A percentile compares a stretch with the other conserved stretches of the same genome.
Conservation (phyloP, 805 yeast genomes). For the Wickerhamiella cacticola region DNA sequence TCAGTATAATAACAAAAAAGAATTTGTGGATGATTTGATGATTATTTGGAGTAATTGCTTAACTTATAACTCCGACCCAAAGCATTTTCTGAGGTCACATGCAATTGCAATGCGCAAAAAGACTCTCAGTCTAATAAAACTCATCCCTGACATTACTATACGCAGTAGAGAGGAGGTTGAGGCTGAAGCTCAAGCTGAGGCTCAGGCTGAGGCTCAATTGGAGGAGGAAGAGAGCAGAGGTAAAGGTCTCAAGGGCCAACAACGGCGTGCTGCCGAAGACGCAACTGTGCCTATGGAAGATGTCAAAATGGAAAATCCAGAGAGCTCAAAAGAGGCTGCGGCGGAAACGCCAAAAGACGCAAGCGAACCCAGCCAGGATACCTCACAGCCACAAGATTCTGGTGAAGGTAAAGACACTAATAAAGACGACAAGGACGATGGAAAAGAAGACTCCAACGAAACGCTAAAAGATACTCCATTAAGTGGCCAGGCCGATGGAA, state of each 20-base stretch:
- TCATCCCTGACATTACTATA: constrained; percentile 80
- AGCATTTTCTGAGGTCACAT: constrained; percentile 78
- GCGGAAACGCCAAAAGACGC: neutral
- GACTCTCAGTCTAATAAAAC: constrained; percentile 58
- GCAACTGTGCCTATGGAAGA: neutral
- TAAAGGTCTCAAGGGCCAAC: constrained; percentile 16
- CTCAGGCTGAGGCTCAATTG: constrained; percentile 22
- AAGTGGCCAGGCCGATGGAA: neutral
- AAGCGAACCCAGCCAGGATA: neutral
- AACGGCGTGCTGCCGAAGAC: constrained; percentile 13
- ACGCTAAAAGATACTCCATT: neutral
- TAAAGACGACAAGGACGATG: neutral
- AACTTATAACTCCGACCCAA: constrained; percentile 87
- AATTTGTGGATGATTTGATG: constrained; percentile 91
- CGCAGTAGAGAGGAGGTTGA: constrained; percentile 38
- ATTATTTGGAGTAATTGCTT: constrained; percentile 92
- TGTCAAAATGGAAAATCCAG: neutral
- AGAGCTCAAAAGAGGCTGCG: neutral
- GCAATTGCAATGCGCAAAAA: constrained; percentile 95
- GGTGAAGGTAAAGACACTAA: neutral
- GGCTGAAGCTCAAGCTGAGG: constrained; percentile 29
- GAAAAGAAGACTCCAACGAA: neutral
- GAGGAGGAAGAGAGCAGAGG: constrained; percentile 13
- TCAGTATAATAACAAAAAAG: constrained; percentile 72
- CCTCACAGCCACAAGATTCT: neutral